Base-by-base conservation (phyloP, 1,139 yeast genomes). In the Yamadazyma aaseri region DNA sequence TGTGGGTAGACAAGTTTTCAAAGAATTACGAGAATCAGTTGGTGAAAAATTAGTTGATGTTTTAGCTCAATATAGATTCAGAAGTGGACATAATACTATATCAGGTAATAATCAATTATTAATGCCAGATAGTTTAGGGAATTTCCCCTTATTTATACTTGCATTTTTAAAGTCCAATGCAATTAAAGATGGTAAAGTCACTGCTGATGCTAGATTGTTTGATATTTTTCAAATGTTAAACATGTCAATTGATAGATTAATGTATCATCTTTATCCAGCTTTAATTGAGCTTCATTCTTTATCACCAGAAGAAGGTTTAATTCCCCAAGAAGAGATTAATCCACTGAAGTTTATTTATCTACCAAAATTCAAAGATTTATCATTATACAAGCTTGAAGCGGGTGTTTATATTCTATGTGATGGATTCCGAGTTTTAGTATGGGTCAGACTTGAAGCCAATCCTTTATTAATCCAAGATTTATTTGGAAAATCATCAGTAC, bases 341-440 rank as follows among this genome's bases (percentile, higher is more conserved):
- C 63, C 60, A 5, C 74, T 73, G 23, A 56, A 63, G 17, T 76
- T 84, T 55, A 63, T 67, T 13, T 50, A 73, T 40, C 76, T 89
- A 3, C 71, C 72, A 3, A 61, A 67, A 33, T 62, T 60, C 32
- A 70, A 73, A 33, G 75, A 80, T 4, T 60, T 79, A 17, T 52
- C 69, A 5, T 47, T 63, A 9, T 60, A 65, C 3, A 55, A 76
- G 12, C 73, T 79, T 42, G 72, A 71, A 37, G 89, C 90, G 28
- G 95, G 96, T 3, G 90, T 86, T 6, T 87, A 85, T 56, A 54
- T 90, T 32, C 59, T 83, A 22, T 90, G 84, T 63, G 79, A 86
- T 50, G 95, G 96, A 10, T 67, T 64, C 20, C 55, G 65, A 15
- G 67, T 82, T 4, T 70, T 69, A 36, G 65, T 92, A 23, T 86